Evolutionary conservation across 75 land plant genomes (phyloP), one percentile per base, ranked within the genome.

Genomic region (Selaginella moellendorffii): DNA sequence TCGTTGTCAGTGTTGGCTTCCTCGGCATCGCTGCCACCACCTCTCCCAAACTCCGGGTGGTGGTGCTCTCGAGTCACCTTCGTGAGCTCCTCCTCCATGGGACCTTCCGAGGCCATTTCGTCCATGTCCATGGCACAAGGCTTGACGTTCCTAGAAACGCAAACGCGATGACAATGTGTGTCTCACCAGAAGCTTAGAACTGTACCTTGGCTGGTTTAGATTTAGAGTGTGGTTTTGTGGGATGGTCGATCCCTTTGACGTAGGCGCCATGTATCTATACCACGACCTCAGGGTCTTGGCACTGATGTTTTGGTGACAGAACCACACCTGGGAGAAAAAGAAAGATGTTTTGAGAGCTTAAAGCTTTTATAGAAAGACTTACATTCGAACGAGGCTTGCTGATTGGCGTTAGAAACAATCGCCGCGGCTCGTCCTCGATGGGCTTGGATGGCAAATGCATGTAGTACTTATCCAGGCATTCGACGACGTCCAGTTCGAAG

Each of bases 391-490:
- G 59, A 56, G 59, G 69, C 26, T 63, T 64, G 27, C 54, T 68
- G 30, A 68, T 68, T 29, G 69, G 69, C 25, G 69, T 63, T 64
- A 68, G 69, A 36, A 68, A 68, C 27, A 68, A 30, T 27, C 69
- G 69, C 27, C 69, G 68, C 2, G 69, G 69, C 28, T 68, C 69
- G 24, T 30, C 23, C 67, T 68, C 68, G 1, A 66, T 12, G 22
- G 69, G 68, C 68, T 68, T 68, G 19, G 69, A 26, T 8, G 69
- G 69, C 28, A 68, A 65, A 30, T 65, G 68, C 68, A 23, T 68
- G 68, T 61, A 68, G 29, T 68, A 68, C 64, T 68, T 68, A 29
- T 68, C 69, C 27, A 68, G 64, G 30, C 69, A 68, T 19, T 68
- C 69, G 29, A 68, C 68, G 14, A 68, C 46, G 29, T 68, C 69